Evolutionary conservation across 2,329 filamentous ascomycete species (phyloP).

Genomic region (Sporothrix sp.): DNA sequence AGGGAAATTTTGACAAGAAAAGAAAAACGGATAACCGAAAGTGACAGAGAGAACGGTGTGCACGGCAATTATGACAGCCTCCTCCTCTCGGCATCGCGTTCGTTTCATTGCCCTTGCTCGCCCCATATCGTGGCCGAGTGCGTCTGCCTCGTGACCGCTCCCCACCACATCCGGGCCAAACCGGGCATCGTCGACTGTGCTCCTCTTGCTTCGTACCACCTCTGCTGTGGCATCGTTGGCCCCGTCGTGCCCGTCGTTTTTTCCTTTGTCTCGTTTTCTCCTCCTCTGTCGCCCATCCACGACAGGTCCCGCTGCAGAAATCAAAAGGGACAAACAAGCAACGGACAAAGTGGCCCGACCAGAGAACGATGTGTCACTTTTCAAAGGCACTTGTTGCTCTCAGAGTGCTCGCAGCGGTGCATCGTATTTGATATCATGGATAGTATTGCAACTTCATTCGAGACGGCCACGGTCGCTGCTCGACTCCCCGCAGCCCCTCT

Average conservation of each 20-base stretch:
- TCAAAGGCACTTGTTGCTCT: background rate
- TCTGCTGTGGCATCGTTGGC: background rate
- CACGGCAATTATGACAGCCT: too few relatives aligned
- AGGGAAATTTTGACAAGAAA: background rate
- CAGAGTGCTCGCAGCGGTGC: background rate
- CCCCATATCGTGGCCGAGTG: too few relatives aligned
- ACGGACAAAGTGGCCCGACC: background rate
- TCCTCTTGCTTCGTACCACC: background rate
- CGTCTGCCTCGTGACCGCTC: too few relatives aligned
- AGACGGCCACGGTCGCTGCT: background rate
- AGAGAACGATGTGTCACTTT: background rate
- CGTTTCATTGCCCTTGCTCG: background rate
- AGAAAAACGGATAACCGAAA: background rate
- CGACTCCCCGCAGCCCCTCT: background rate
- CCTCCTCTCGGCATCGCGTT: too few relatives aligned
- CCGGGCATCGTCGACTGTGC: conserved; percentile 7
- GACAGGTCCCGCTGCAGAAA: background rate
- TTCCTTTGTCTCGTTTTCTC: background rate
- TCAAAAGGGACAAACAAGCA: background rate
- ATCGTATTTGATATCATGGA: too few relatives aligned
- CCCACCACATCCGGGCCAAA: background rate
- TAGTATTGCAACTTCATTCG: background rate
- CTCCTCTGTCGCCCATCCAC: background rate
- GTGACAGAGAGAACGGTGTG: too few relatives aligned
- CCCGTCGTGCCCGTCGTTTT: background rate